phyloP scores from a whole-genome alignment of 768 basidiomycete genomes.

The Mycena venus region DNA sequence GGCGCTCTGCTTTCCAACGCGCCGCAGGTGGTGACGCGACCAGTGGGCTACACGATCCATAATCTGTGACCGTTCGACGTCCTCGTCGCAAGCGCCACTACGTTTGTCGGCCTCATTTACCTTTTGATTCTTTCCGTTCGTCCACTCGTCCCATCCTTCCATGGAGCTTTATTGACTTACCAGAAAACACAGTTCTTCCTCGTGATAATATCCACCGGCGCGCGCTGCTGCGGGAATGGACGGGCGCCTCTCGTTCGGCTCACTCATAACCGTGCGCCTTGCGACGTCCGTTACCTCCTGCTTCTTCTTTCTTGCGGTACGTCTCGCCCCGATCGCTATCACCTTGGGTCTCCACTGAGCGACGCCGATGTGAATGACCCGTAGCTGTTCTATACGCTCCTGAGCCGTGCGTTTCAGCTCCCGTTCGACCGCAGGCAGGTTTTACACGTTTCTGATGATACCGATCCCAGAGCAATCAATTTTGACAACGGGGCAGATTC shows the following conservation, averaged over 20 bases:
- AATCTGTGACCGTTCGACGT: too few relatives aligned
- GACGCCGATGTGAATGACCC: neutral
- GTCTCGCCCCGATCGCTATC: slow-evolving; percentile 11
- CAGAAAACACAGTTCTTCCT: slow-evolving; percentile 41
- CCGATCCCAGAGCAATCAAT: too few relatives aligned
- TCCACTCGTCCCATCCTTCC: slow-evolving; percentile 36
- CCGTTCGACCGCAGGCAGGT: slow-evolving; percentile 64
- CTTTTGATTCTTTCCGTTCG: slow-evolving; percentile 53
- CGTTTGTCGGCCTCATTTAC: slow-evolving; percentile 70
- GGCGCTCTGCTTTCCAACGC: too few relatives aligned
- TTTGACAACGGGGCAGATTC: slow-evolving; percentile 55
- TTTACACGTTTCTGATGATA: neutral
- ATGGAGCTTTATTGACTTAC: neutral
- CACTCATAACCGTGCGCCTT: slow-evolving; percentile 56
- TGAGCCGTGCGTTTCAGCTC: too few relatives aligned
- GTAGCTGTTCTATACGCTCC: slow-evolving; percentile 76
- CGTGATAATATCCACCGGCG: slow-evolving; percentile 42
- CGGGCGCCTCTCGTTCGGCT: slow-evolving; percentile 49
- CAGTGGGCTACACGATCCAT: too few relatives aligned
- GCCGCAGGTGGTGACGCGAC: too few relatives aligned
- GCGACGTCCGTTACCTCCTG: slow-evolving; percentile 54
- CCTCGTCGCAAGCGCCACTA: slow-evolving; percentile 60
- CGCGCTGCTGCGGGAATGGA: slow-evolving; percentile 53
- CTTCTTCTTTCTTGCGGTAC: slow-evolving; percentile 56
- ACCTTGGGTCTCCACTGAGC: too few relatives aligned